Conservation (phyloP, 441 rosid species). For the Jatropha multifida region DNA sequence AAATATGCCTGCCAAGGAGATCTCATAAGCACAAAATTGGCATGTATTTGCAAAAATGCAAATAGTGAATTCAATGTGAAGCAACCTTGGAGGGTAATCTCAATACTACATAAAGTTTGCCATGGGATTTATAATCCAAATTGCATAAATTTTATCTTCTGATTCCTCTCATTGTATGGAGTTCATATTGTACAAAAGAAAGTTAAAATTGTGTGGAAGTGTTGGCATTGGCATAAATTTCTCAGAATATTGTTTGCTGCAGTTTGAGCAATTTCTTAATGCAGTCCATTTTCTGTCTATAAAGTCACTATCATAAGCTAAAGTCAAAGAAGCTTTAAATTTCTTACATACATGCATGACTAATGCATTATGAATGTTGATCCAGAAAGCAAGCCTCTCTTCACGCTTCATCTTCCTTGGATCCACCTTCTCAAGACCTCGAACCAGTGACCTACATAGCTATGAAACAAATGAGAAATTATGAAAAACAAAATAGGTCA, state of each 20-base stretch:
- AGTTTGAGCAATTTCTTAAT: not conserved
- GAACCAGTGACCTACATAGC: conserved; percentile 58
- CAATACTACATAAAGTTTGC: not conserved
- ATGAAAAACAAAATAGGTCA: not conserved
- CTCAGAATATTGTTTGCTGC: not conserved
- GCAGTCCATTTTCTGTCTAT: not conserved
- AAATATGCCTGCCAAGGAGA: conserved; percentile 63
- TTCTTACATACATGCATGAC: conserved; percentile 55
- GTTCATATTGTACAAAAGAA: not conserved
- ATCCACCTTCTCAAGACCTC: conserved; percentile 72
- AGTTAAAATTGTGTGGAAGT: not conserved
- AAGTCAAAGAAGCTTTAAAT: conserved; percentile 10
- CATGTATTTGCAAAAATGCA: not conserved
- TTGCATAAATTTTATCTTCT: not conserved
- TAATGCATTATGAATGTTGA: conserved; percentile 38
- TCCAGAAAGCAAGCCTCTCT: conserved; percentile 44
- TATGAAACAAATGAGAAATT: conserved; percentile 20
- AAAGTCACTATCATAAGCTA: not conserved
- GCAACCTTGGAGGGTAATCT: not conserved
- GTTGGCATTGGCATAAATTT: not conserved
- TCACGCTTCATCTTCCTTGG: conserved; percentile 70
- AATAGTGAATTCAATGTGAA: not conserved
- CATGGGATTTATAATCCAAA: not conserved
- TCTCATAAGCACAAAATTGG: conserved; percentile 4
- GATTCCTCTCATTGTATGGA: not conserved